A percentile compares a stretch with the other conserved stretches of the same genome.
Evolutionary conservation across 495 filamentous ascomycete genomes (phyloP).

Genomic region (Penicillium steckii): DNA sequence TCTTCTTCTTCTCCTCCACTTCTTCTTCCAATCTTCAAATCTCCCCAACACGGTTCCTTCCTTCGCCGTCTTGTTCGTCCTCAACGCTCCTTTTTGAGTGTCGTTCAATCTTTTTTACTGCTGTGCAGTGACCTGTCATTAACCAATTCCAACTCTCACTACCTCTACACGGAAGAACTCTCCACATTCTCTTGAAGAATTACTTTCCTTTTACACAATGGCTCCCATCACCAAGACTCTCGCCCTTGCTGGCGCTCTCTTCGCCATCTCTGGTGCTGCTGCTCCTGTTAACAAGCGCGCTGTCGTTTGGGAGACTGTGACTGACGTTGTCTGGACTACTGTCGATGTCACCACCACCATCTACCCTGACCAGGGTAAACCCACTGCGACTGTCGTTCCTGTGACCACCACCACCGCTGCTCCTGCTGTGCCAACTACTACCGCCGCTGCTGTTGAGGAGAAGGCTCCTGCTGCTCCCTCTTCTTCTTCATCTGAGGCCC

Average conservation of each 20-base stretch:
- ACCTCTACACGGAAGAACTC: conserved; percentile 8
- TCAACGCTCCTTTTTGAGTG: conserved; percentile 27
- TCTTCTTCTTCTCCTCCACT: background rate
- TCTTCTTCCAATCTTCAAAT: conserved; percentile 1
- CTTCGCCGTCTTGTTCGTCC: conserved; percentile 6
- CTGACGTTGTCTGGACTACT: conserved; percentile 40
- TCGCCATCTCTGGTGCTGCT: conserved; percentile 34
- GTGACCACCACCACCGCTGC: conserved; percentile 12
- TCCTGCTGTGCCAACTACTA: conserved; percentile 5
- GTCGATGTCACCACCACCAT: conserved; percentile 46
- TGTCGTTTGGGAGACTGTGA: conserved; percentile 33
- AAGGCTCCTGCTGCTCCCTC: background rate
- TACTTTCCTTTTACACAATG: conserved; percentile 31
- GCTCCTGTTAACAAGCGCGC: conserved; percentile 42
- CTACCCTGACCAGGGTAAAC: conserved; percentile 19
- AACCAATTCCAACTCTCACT: background rate
- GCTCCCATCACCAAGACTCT: conserved; percentile 44
- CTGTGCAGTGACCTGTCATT: conserved; percentile 39
- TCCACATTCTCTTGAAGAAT: conserved; percentile 14
- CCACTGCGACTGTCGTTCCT: conserved; percentile 15
- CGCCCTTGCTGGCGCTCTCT: conserved; percentile 40
- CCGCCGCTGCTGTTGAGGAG: conserved; percentile 8
- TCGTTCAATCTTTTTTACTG: conserved; percentile 22
- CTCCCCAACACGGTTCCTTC: background rate
- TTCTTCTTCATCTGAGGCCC: conserved; percentile 1